Conservation (phyloP, 1,284 basidiomycete genomes). For the Mycena sp. region DNA sequence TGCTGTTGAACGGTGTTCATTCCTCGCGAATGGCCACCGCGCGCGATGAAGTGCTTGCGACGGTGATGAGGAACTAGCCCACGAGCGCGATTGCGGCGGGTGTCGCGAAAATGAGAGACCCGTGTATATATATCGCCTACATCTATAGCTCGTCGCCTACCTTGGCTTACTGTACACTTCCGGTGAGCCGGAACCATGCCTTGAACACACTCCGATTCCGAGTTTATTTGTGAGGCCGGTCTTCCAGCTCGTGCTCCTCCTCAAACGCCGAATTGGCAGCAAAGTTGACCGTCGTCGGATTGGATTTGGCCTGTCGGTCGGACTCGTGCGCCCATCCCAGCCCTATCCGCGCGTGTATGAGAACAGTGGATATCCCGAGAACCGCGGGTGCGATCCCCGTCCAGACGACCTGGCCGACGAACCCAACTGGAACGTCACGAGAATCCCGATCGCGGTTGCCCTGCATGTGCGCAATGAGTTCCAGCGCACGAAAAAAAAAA, state of each 20-base stretch:
- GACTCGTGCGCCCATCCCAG: slow-evolving; percentile 20
- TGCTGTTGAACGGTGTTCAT: too few species aligned
- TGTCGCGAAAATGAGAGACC: too few species aligned
- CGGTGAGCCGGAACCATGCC: too few species aligned
- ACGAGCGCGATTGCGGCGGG: too few species aligned
- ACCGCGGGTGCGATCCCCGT: slow-evolving; percentile 13
- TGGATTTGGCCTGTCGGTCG: neutral
- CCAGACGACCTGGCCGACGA: slow-evolving; percentile 16
- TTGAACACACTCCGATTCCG: too few species aligned
- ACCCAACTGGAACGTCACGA: slow-evolving; percentile 19
- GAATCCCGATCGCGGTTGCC: slow-evolving; percentile 13
- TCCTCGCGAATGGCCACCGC: too few species aligned
- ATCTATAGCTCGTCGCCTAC: too few species aligned
- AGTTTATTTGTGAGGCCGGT: too few species aligned
- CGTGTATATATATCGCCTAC: too few species aligned
- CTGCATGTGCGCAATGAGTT: slow-evolving; percentile 9
- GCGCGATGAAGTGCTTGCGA: too few species aligned
- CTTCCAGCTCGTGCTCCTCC: neutral
- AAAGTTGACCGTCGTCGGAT: neutral
- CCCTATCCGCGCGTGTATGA: slow-evolving; percentile 26
- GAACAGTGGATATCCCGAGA: slow-evolving; percentile 21
- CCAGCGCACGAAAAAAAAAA: neutral
- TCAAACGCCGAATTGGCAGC: neutral
- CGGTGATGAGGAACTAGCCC: too few species aligned
- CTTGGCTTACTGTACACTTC: too few species aligned